phyloP scores from a whole-genome alignment of 106 monocot genomes.

The Amphibolis antarctica region DNA sequence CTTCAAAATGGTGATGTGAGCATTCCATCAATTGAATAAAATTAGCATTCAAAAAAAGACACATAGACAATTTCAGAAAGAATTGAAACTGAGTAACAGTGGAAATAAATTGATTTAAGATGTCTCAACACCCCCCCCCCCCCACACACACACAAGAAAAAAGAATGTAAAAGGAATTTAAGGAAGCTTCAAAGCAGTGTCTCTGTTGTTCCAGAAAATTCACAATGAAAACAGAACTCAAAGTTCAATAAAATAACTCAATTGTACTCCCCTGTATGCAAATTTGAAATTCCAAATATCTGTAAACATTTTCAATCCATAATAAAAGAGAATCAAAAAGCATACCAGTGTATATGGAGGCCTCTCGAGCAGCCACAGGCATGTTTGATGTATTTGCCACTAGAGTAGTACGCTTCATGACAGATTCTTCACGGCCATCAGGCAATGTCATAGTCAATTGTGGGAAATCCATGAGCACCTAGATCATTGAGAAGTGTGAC shows the following conservation, averaged over 20 bases:
- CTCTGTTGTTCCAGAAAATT: too few relatives aligned
- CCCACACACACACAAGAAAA: too few relatives aligned
- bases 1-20: too few relatives aligned
- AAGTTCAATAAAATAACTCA: background rate
- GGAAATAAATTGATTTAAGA: too few relatives aligned
- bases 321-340: background rate
- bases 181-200: too few relatives aligned
- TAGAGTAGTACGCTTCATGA: conserved; percentile 98
- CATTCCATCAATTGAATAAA: too few relatives aligned
- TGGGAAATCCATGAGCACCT: conserved; percentile 99
- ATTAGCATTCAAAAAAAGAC: too few relatives aligned
- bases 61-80: too few relatives aligned
- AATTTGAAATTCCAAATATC: background rate
- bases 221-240: too few relatives aligned
- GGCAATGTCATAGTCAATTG: conserved; percentile 98
- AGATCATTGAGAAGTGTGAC: conserved; percentile 1
- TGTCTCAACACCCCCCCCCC: too few relatives aligned
- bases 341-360: conserved; percentile 96
- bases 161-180: too few relatives aligned
- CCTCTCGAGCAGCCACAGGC: conserved; percentile 99
- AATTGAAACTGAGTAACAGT: too few relatives aligned
- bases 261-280: background rate
- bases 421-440: conserved; percentile 99
- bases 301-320: background rate
- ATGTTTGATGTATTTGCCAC: conserved; percentile 99